phyloP scores from a whole-genome alignment of 805 yeast species.

The Clavispora santaluciae region DNA sequence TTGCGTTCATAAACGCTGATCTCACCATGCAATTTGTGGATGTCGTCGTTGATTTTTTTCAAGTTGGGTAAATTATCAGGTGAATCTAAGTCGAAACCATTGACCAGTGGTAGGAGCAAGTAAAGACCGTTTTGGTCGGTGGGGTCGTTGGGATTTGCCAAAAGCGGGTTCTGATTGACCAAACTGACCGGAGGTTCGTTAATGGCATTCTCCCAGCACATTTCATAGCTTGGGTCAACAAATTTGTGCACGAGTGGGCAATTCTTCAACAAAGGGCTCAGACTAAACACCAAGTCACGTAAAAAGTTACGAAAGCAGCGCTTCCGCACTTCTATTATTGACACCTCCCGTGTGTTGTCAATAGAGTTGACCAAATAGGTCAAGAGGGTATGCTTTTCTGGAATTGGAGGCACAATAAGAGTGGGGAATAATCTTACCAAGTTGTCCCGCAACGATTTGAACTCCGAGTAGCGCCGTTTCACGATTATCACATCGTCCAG shows the following conservation, averaged over 20 bases:
- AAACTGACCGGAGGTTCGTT: slow-evolving; percentile 42
- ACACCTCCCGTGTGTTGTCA: slow-evolving; percentile 30
- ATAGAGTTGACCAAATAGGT: slow-evolving; percentile 38
- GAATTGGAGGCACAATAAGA: slow-evolving; percentile 39
- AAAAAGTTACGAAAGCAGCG: slow-evolving; percentile 43
- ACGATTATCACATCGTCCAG: slow-evolving; percentile 27
- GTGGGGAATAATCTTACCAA: slow-evolving; percentile 37
- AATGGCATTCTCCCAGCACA: slow-evolving; percentile 47
- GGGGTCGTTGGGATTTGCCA: slow-evolving; percentile 49
- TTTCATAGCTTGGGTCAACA: slow-evolving; percentile 46
- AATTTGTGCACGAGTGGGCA: slow-evolving; percentile 43
- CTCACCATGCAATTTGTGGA: slow-evolving; percentile 30
- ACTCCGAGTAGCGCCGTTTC: slow-evolving; percentile 40
- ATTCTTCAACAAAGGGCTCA: slow-evolving; percentile 24
- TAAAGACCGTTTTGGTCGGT: slow-evolving; percentile 51
- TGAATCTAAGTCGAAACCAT: slow-evolving; percentile 31
- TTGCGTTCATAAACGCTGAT: slow-evolving; percentile 25
- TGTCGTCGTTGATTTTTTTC: slow-evolving; percentile 31
- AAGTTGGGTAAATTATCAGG: slow-evolving; percentile 29
- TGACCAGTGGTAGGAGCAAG: slow-evolving; percentile 41
- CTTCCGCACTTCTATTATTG: slow-evolving; percentile 45
- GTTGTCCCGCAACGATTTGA: slow-evolving; percentile 38
- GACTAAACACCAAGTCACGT: slow-evolving; percentile 31
- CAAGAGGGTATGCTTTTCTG: slow-evolving; percentile 45
- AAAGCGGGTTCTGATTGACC: slow-evolving; percentile 43